Percentiles rank a stretch among this genome's conserved stretches.
Conservation (phyloP, 2,329 filamentous ascomycete species). For the Aspergillus proliferans region DNA sequence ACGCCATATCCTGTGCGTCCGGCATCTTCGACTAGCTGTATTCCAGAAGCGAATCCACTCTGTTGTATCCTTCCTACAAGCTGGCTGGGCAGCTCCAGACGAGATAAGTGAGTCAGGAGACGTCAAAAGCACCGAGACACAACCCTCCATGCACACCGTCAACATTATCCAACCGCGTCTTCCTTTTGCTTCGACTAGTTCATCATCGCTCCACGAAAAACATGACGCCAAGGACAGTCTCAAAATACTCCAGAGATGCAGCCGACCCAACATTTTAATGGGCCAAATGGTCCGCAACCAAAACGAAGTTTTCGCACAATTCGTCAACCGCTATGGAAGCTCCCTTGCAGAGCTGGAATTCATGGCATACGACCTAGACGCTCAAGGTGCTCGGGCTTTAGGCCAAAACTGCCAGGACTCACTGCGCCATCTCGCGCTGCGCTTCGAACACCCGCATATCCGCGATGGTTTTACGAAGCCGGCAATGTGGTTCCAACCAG, state of each 20-base stretch:
- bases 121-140: conserved; percentile 5
- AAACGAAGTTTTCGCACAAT: conserved; percentile 18
- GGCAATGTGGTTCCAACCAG: conserved; percentile 23
- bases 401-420: conserved; percentile 14
- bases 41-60: conserved; percentile 29
- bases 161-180: not conserved
- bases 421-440: conserved; percentile 27
- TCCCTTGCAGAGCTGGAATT: conserved; percentile 25
- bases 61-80: conserved; percentile 24
- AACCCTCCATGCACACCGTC: conserved; percentile 12
- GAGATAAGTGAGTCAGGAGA: conserved; percentile 2
- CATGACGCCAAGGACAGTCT: conserved; percentile 1
- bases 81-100: conserved; percentile 17
- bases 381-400: conserved; percentile 21
- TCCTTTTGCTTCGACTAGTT: not conserved
- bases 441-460: conserved; percentile 30
- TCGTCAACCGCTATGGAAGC: conserved; percentile 19
- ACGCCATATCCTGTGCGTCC: conserved; percentile 24
- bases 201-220: not conserved
- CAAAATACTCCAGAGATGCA: conserved; percentile 1
- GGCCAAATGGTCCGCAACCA: conserved; percentile 19
- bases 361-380: conserved; percentile 26
- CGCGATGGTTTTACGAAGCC: conserved; percentile 24
- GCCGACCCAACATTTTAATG: conserved; percentile 1
- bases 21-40: conserved; percentile 25